Evolutionary conservation across 495 filamentous ascomycete species (phyloP).

Genomic region (Chaetomium cochliodes): DNA sequence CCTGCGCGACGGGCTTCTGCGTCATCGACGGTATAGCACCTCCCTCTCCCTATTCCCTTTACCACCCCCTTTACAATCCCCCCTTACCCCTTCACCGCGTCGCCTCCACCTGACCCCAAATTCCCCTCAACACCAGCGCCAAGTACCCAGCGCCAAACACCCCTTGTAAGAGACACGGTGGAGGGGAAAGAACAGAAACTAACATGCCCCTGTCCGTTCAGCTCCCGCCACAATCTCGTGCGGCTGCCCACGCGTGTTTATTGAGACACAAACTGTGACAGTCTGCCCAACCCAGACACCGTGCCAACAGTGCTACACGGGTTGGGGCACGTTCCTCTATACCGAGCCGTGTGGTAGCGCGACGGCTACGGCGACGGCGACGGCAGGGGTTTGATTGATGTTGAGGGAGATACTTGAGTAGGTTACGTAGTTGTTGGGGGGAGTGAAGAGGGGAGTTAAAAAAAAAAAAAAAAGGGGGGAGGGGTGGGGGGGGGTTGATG

Average conservation of each 20-base stretch:
- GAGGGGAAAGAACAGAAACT: neutral
- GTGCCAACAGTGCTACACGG: constrained; percentile 32
- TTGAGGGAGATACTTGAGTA: neutral
- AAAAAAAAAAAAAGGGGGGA: no score
- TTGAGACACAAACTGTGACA: constrained; percentile 26
- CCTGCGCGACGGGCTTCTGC: constrained; percentile 28
- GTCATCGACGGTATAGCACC: constrained; percentile 27
- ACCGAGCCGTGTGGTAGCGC: constrained; percentile 17
- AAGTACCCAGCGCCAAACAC: no score
- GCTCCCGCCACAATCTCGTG: constrained; percentile 27
- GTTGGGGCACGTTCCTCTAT: constrained; percentile 28
- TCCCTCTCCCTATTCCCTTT: no score
- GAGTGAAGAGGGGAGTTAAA: no score
- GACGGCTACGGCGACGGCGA: neutral
- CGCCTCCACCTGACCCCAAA: no score
- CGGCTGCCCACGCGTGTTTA: constrained; percentile 24
- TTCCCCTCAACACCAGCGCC: no score
- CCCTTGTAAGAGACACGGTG: no score
- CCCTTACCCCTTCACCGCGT: neutral
- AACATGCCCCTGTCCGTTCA: neutral
- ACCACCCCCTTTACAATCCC: no score
- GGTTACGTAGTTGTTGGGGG: no score
- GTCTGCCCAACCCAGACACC: constrained; percentile 28
- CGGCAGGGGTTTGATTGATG: neutral
- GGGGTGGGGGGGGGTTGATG: no score